Conservation (phyloP, 163 green algal genomes). For the Coccomyxa subellipsoidea region DNA sequence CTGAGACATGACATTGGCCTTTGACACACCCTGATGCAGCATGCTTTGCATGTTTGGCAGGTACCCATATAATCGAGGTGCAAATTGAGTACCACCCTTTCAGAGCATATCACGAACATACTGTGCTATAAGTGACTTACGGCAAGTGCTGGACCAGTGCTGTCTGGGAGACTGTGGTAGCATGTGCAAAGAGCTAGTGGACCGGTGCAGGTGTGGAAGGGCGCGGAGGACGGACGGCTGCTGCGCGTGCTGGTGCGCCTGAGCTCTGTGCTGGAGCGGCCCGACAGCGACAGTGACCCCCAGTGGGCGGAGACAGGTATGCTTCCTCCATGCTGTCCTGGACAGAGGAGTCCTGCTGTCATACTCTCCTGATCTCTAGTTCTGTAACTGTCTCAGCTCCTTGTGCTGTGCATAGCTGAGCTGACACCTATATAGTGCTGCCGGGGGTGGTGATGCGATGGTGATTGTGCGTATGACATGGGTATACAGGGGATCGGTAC, state of each 20-base stretch:
- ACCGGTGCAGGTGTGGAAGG: conserved; percentile 63
- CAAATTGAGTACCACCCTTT: no score
- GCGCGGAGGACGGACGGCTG: conserved; percentile 87
- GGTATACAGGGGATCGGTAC: conserved; percentile 69
- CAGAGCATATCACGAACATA: no score
- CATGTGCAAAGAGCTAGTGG: no score
- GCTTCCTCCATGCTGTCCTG: background rate
- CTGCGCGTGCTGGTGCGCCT: conserved; percentile 82
- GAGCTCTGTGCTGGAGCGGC: conserved; percentile 71
- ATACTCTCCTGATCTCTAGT: no score
- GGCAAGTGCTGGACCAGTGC: no score
- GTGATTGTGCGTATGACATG: background rate
- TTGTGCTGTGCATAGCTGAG: background rate
- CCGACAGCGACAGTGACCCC: conserved; percentile 44
- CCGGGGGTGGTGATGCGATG: background rate
- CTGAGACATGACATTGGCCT: background rate
- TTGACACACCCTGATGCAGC: no score
- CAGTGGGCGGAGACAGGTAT: conserved; percentile 52
- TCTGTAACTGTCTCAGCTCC: no score
- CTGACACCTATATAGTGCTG: background rate
- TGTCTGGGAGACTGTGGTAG: no score
- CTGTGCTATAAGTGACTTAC: no score
- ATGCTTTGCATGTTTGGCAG: no score
- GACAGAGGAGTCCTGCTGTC: no score
- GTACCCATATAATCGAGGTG: no score